phyloP scores from a whole-genome alignment of 768 basidiomycete species.

The Exidia glandulosa region DNA sequence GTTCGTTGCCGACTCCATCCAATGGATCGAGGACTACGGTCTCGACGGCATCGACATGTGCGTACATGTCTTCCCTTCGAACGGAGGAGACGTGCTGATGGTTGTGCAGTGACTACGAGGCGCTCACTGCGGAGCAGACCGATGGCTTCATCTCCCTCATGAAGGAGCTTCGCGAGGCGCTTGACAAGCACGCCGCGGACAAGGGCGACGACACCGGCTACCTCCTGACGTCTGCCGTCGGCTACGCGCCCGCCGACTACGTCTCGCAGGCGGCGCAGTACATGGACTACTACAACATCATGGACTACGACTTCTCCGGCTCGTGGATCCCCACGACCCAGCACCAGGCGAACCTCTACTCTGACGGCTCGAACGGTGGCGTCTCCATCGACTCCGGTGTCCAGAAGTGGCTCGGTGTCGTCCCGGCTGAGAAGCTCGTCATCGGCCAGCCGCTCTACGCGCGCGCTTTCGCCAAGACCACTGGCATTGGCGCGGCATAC shows the following conservation, averaged over 20 bases:
- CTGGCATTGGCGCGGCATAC: slow-evolving; percentile 20
- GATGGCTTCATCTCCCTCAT: slow-evolving; percentile 20
- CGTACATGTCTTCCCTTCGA: background rate
- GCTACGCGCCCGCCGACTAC: slow-evolving; percentile 16
- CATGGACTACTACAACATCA: slow-evolving; percentile 12
- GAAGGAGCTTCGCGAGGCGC: slow-evolving; percentile 17
- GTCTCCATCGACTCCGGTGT: slow-evolving; percentile 21
- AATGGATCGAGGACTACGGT: slow-evolving; percentile 27
- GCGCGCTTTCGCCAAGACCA: slow-evolving; percentile 21
- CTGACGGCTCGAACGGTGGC: slow-evolving; percentile 9
- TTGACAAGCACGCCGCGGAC: slow-evolving; percentile 17
- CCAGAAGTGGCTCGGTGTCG: slow-evolving; percentile 15
- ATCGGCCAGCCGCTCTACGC: slow-evolving; percentile 27
- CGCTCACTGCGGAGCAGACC: slow-evolving; percentile 17
- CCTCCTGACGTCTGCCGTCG: slow-evolving; percentile 2
- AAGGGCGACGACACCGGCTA: slow-evolving; percentile 14
- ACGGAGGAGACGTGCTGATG: background rate
- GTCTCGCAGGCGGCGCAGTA: slow-evolving; percentile 14
- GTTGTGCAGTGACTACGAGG: slow-evolving; percentile 22
- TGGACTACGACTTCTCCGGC: slow-evolving; percentile 19
- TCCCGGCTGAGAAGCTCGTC: slow-evolving; percentile 22
- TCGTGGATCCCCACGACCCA: slow-evolving; percentile 21
- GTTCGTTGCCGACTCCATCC: slow-evolving; percentile 17
- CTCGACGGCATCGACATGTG: slow-evolving; percentile 19
- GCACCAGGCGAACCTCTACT: slow-evolving; percentile 23